Conservation (phyloP, 2,329 filamentous ascomycete species). For the Oidium heveae region DNA sequence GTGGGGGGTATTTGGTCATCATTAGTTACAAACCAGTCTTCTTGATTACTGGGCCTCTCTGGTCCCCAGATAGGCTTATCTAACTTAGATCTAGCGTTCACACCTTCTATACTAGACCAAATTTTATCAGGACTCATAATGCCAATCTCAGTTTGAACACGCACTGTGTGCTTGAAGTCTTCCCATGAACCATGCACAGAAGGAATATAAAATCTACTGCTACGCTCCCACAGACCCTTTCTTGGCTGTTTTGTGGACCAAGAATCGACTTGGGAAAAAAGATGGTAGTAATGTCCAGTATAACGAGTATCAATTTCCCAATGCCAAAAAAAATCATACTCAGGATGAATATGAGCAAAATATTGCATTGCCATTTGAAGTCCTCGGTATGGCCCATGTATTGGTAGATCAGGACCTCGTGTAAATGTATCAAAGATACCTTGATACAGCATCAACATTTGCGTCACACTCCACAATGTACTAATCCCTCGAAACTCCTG, state of each 20-base stretch:
- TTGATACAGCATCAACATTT: slow-evolving; percentile 79
- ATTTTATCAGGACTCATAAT: slow-evolving; percentile 39
- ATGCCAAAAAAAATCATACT: slow-evolving; percentile 83
- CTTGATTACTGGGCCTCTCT: slow-evolving; percentile 36
- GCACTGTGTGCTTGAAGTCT: slow-evolving; percentile 53
- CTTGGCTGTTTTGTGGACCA: slow-evolving; percentile 53
- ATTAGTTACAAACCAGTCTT: slow-evolving; percentile 47
- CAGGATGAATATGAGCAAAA: slow-evolving; percentile 68
- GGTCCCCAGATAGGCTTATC: slow-evolving; percentile 67
- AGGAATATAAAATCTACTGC: slow-evolving; percentile 52
- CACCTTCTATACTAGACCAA: slow-evolving; percentile 26
- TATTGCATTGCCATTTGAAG: slow-evolving; percentile 88
- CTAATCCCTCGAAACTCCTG: slow-evolving; percentile 72
- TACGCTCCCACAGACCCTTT: slow-evolving; percentile 63
- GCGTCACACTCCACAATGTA: slow-evolving; percentile 78
- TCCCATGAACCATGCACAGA: slow-evolving; percentile 55
- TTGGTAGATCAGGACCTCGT: slow-evolving; percentile 39
- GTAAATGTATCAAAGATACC: slow-evolving; percentile 56
- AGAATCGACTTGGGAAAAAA: slow-evolving; percentile 40
- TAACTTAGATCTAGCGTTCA: slow-evolving; percentile 15
- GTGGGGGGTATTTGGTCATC: slow-evolving; percentile 51
- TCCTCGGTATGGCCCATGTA: slow-evolving; percentile 82
- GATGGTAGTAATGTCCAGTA: slow-evolving; percentile 62
- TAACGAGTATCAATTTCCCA: slow-evolving; percentile 91
- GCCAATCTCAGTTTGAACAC: slow-evolving; percentile 49